Base-by-base conservation (phyloP, 1,284 basidiomycete species). In the Sanghuangporus baumii region DNA sequence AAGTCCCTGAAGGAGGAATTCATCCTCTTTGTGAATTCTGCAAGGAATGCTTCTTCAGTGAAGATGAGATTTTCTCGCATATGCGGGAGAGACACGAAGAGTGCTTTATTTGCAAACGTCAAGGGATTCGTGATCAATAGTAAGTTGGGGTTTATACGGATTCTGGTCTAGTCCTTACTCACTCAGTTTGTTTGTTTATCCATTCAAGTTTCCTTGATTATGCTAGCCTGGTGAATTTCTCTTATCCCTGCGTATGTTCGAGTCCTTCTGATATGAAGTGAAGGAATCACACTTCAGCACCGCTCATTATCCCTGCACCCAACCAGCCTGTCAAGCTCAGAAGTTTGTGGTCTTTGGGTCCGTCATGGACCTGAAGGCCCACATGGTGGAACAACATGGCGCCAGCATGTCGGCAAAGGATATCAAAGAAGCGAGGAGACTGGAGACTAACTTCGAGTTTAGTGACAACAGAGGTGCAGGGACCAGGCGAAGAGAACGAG, bases 321-420 rank as follows among this genome's bases (percentile, higher is more conserved):
- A 94, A 62, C 69, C 85, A 0, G 73, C 80, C 38, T 99, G 96
- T 72, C 82, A 91, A 43, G 88, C 87, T 16, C 87, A 88, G 69
- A 98, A 97, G 75, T 99, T 98, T 69, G 91, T 98, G 57, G 96
- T 99, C 14, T 99, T 98, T 73, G 87, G 86, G 56, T 89, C 88
- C 20, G 81, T 87, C 41, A 78, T 99, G 38, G 97, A 98, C 71
- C 86, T 98, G 55, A 89, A 96, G 74, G 95, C 89, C 0, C 96
- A 99, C 73, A 89, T 92, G 79, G 87, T 98, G 18, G 87, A 91
- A 63, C 85, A 87, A 69, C 96, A 98, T 69, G 90, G 88, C 9
- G 85, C 85, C 3, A 84, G 88, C 46, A 93, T 97, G 87, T 86
- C 83, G 14, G 76, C 88, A 1, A 81, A 87, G 20, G 93, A 95